Evolutionary conservation across 2,329 filamentous ascomycete species (phyloP).

Genomic region (Xylariaceae sp.): DNA sequence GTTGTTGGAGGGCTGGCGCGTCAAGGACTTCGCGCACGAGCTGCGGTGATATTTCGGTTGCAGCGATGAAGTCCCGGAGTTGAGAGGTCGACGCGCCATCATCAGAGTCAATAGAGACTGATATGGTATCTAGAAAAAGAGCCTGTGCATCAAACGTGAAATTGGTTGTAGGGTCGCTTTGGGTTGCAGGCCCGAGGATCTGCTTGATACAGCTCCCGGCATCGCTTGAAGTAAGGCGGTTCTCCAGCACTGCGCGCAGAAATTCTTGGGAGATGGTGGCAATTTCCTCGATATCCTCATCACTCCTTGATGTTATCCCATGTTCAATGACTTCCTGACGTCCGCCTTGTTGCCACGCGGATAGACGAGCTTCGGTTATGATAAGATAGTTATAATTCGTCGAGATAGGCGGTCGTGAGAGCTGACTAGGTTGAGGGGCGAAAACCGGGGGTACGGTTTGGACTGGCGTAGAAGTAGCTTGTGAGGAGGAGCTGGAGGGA

Average conservation of each 20-base stretch:
- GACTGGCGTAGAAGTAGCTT: slow-evolving; percentile 28
- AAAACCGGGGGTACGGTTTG: slow-evolving; percentile 28
- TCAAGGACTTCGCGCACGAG: slow-evolving; percentile 83
- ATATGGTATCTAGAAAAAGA: slow-evolving; percentile 78
- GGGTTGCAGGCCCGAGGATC: slow-evolving; percentile 58
- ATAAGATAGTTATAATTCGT: slow-evolving; percentile 67
- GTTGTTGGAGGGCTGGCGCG: slow-evolving; percentile 64
- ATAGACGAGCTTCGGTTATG: slow-evolving; percentile 65
- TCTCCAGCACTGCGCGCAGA: slow-evolving; percentile 68
- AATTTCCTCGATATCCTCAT: slow-evolving; percentile 65
- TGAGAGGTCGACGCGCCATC: slow-evolving; percentile 44
- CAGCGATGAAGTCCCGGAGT: slow-evolving; percentile 65
- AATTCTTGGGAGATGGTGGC: slow-evolving; percentile 80
- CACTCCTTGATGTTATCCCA: slow-evolving; percentile 59
- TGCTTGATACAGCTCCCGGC: slow-evolving; percentile 70
- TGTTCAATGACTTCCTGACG: slow-evolving; percentile 63
- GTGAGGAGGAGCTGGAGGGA: slow-evolving; percentile 39
- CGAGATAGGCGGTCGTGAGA: slow-evolving; percentile 32
- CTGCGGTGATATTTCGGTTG: slow-evolving; percentile 66
- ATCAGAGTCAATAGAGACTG: slow-evolving; percentile 71
- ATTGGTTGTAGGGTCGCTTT: slow-evolving; percentile 42
- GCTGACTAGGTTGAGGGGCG: slow-evolving; percentile 20
- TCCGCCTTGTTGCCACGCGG: slow-evolving; percentile 63
- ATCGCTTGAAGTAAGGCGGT: slow-evolving; percentile 61
- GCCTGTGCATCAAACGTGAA: slow-evolving; percentile 59